phyloP scores from a whole-genome alignment of 345 rosid genomes.

The thale cress (Arabidopsis thaliana) region TAIR10.1 NC_003074.8:22440001-22440500 shows the following conservation, averaged over 20 bases:
- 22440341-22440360: not conserved
- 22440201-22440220: not conserved
- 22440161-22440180: not conserved
- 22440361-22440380: not conserved
- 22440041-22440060: not conserved
- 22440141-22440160: too few relatives aligned
- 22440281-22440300: conserved; percentile 1
- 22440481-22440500: not conserved
- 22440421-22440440: not conserved
- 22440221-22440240: not conserved
- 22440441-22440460: not conserved
- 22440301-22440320: conserved; percentile 6
- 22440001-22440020: not conserved
- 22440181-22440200: not conserved
- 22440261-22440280: not conserved
- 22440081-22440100: not conserved
- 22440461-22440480: not conserved
- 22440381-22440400: not conserved
- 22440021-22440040: not conserved
- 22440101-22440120: not conserved
- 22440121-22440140: not conserved
- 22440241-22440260: not conserved
- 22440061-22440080: not conserved
- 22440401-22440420: not conserved
- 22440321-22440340: not conserved